Percentiles rank a stretch among this genome's conserved stretches.
phyloP scores from a whole-genome alignment of 2,329 filamentous ascomycete species.

The Alternaria gansuensis region DNA sequence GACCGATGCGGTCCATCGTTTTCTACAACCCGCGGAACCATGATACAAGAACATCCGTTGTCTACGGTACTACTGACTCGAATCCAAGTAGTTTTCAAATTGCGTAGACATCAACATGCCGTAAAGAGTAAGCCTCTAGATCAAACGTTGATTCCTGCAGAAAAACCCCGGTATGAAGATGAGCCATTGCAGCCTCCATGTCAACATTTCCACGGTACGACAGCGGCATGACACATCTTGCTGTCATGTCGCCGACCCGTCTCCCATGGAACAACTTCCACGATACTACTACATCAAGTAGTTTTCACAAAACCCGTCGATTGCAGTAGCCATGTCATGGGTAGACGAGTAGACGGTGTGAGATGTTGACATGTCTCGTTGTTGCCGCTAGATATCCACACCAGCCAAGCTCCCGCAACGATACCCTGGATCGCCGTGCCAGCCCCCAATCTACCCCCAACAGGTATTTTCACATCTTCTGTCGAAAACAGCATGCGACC shows the following conservation, averaged over 20 bases:
- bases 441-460: slow-evolving; percentile 1
- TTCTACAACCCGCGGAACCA: slow-evolving; percentile 9
- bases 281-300: slow-evolving; percentile 15
- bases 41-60: slow-evolving; percentile 8
- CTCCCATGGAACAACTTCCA: slow-evolving; percentile 6
- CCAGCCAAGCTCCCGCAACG: slow-evolving; percentile 11
- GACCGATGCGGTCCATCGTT: slow-evolving; percentile 16
- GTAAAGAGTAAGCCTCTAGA: slow-evolving; percentile 4
- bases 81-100: background rate
- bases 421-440: slow-evolving; percentile 15
- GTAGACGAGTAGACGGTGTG: slow-evolving; percentile 9
- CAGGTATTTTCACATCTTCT: background rate
- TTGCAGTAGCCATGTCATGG: slow-evolving; percentile 15
- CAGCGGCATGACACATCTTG: slow-evolving; percentile 18
- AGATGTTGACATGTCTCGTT: slow-evolving; percentile 15
- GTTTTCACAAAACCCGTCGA: slow-evolving; percentile 8
- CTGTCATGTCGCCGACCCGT: slow-evolving; percentile 11
- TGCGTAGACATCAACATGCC: slow-evolving; percentile 1
- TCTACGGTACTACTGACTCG: slow-evolving; percentile 13
- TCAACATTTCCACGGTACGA: slow-evolving; percentile 18
- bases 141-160: slow-evolving; percentile 11
- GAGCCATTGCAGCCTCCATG: slow-evolving; percentile 16
- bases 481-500: slow-evolving; percentile 1
- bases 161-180: slow-evolving; percentile 12
- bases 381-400: slow-evolving; percentile 10